phyloP scores from a whole-genome alignment of 2,329 filamentous ascomycete genomes.

The Atkinsonella hypoxylon region DNA sequence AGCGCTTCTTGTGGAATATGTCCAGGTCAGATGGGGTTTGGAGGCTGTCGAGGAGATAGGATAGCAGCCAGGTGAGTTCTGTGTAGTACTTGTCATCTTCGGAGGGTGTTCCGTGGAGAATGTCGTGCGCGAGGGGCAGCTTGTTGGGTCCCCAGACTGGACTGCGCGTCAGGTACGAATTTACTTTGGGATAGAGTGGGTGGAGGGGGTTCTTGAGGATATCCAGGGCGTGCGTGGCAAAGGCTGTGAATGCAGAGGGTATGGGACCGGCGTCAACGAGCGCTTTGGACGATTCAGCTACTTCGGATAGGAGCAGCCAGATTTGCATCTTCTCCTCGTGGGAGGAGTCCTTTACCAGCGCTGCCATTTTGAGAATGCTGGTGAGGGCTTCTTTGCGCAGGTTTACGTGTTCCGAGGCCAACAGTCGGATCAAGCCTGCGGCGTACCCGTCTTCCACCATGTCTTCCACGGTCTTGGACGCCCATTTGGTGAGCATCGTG shows the following conservation, averaged over 20 bases:
- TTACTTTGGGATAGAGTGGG: slow-evolving; percentile 75
- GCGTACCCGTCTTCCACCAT: slow-evolving; percentile 68
- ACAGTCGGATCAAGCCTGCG: slow-evolving; percentile 56
- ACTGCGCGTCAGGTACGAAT: slow-evolving; percentile 66
- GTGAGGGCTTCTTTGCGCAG: slow-evolving; percentile 68
- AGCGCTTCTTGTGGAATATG: slow-evolving; percentile 46
- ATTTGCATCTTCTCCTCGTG: slow-evolving; percentile 67
- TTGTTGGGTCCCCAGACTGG: slow-evolving; percentile 66
- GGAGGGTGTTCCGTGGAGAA: slow-evolving; percentile 53
- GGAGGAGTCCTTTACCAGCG: slow-evolving; percentile 52
- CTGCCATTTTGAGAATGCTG: slow-evolving; percentile 54
- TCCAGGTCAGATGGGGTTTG: slow-evolving; percentile 46
- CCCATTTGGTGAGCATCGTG: slow-evolving; percentile 50
- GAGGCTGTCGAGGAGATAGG: slow-evolving; percentile 58
- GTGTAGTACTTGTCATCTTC: slow-evolving; percentile 61
- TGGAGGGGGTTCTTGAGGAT: slow-evolving; percentile 69
- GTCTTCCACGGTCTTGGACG: slow-evolving; percentile 64
- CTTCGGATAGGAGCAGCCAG: slow-evolving; percentile 68
- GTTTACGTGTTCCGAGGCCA: slow-evolving; percentile 62
- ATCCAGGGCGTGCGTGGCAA: slow-evolving; percentile 57
- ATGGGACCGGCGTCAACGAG: slow-evolving; percentile 45
- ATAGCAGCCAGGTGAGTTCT: slow-evolving; percentile 64
- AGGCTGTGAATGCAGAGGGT: slow-evolving; percentile 63
- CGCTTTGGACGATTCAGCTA: slow-evolving; percentile 59
- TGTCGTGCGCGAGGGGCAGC: slow-evolving; percentile 56